Conservation (phyloP, 2,329 filamentous ascomycete species). For the Cordyceps fumosorosea region DNA sequence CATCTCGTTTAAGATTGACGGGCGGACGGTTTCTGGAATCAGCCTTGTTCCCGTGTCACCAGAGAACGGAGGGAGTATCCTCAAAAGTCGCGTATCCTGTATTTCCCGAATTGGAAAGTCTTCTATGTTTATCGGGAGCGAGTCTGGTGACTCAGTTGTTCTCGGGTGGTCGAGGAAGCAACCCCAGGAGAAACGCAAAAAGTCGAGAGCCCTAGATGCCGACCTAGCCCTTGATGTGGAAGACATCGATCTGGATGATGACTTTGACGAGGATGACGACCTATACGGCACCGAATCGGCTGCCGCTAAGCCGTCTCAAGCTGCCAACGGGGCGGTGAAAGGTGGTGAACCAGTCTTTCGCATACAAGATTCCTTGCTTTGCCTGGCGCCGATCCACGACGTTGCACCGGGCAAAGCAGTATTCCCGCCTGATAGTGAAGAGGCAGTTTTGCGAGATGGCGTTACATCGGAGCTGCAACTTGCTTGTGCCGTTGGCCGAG, state of each 20-base stretch:
- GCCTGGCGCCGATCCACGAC: constrained; percentile 72
- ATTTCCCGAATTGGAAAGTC: constrained; percentile 62
- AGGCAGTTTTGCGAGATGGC: constrained; percentile 34
- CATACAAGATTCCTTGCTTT: constrained; percentile 69
- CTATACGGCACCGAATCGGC: constrained; percentile 56
- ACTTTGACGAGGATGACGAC: constrained; percentile 58
- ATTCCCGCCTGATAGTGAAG: constrained; percentile 37
- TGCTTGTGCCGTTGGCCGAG: constrained; percentile 55
- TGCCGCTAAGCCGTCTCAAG: constrained; percentile 46
- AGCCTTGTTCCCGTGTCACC: constrained; percentile 58
- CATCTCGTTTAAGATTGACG: constrained; percentile 79
- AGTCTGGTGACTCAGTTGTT: constrained; percentile 73
- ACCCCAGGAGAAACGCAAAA: constrained; percentile 57
- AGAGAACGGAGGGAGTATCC: constrained; percentile 55
- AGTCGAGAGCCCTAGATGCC: constrained; percentile 52
- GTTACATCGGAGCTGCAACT: constrained; percentile 54
- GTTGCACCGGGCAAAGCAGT: constrained; percentile 60
- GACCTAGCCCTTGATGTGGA: constrained; percentile 43
- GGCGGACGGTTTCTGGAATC: constrained; percentile 83
- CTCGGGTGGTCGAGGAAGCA: constrained; percentile 71
- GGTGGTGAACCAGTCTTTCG: constrained; percentile 65
- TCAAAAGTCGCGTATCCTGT: constrained; percentile 61
- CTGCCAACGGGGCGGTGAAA: constrained; percentile 36
- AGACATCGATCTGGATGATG: constrained; percentile 46
- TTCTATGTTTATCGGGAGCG: constrained; percentile 77